Base-by-base conservation (phyloP, 2,329 filamentous ascomycete species). In the Pochonia chlamydosporia region DNA sequence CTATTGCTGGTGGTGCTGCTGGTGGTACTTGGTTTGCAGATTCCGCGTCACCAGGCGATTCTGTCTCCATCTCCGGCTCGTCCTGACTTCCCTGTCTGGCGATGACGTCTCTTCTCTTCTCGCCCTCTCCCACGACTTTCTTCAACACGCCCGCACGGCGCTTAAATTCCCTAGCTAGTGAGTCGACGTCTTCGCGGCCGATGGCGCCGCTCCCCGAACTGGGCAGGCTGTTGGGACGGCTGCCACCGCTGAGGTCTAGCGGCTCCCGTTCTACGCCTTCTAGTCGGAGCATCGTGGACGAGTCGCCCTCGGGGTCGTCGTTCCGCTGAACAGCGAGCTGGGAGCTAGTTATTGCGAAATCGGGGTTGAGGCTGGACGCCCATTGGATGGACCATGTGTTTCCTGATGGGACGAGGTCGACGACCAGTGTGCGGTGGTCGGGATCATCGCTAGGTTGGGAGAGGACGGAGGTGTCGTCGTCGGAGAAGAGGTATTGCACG, bases 401-500 rank as follows among this genome's bases (percentile, higher is more conserved):
- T 13, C 67, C 64, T 16, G 70, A 59, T 3, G 70, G 64, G 0
- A 65, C 67, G 23, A 85, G 65, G 56, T 85, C 79, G 7, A 85
- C 66, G 25, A 85, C 58, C 37, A 84, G 61, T 31, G 78, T 67
- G 42, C 79, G 72, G 49, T 73, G 59, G n/a, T 58, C 43, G 13
- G 58, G 52, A 52, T 63, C 59, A 46, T 62, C 79, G 2, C 86
- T 83, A 31, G 81, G 76, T 20, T 46, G 28, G 1, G 86, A 86
- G 31, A 95, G 73, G 39, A 87, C 72, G 40, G 91, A 86, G 2
- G 83, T 79, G 61, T 96, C 90, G 66, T 97, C 93, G 65, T 97
- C 91, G 56, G 81, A 81, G 71, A 99, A 97, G 60, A 97, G 79
- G 70, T 97, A 97, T 69, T 92, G 89, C 2, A 96, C 82, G 45